Percentiles rank a stretch among this genome's conserved stretches.
Evolutionary conservation across 225 moss, liverwort and hornwort genomes (phyloP).

Genomic region (Pseudisothecium myosuroides): DNA sequence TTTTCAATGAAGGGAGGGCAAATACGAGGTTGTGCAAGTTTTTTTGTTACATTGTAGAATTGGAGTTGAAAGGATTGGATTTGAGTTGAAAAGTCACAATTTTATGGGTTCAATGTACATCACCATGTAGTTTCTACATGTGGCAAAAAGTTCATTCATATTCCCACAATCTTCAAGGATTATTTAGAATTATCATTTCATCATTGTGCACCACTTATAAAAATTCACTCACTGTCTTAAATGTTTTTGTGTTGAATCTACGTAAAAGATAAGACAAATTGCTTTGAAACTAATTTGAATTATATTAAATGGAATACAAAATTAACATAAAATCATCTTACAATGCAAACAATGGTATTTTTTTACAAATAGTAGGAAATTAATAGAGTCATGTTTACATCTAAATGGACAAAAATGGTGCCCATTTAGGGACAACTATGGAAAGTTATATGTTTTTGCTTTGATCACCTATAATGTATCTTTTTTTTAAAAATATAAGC

Average conservation of each 20-base stretch:
- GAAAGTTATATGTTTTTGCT: background rate
- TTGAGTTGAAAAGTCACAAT: background rate
- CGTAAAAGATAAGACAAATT: background rate
- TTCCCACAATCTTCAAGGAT: background rate
- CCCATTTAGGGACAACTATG: background rate
- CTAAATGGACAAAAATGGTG: background rate
- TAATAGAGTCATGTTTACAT: background rate
- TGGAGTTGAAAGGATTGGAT: background rate
- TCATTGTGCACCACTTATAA: background rate
- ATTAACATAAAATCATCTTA: too few species aligned
- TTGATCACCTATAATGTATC: background rate
- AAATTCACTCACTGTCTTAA: too few species aligned
- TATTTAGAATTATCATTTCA: background rate
- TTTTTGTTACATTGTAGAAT: too few species aligned
- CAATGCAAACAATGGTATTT: background rate
- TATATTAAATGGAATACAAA: background rate
- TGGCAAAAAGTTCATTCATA: background rate
- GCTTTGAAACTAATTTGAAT: background rate
- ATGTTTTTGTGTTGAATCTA: background rate
- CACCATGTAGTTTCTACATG: accelerated
- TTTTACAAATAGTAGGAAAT: background rate
- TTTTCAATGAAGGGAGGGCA: too few species aligned
- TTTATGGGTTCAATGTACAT: background rate
- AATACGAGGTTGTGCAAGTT: too few species aligned
- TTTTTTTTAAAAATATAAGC: background rate